Conservation (phyloP, 768 basidiomycete genomes). For the Suillus spraguei region DNA sequence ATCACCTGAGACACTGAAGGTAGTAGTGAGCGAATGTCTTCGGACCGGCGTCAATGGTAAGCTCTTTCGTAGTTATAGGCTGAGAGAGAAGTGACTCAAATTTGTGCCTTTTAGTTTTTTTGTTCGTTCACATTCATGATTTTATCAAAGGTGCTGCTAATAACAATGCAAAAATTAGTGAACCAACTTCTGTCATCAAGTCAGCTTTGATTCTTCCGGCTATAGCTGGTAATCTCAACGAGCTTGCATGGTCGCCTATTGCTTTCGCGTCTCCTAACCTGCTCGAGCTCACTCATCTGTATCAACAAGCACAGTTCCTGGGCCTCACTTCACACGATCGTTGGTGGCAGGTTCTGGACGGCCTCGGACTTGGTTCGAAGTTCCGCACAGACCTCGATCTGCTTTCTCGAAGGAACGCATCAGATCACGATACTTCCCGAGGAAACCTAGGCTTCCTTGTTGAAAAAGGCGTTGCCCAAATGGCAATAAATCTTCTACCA, state of each 20-base stretch:
- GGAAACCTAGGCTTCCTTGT: constrained; percentile 63
- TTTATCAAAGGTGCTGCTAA: background rate
- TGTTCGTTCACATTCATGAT: constrained; percentile 46
- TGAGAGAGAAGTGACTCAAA: background rate
- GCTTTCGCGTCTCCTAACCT: constrained; percentile 84
- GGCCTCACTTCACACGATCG: constrained; percentile 52
- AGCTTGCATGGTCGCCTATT: constrained; percentile 47
- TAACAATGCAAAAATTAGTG: constrained; percentile 47
- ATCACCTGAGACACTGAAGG: constrained; percentile 50
- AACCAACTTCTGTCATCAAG: constrained; percentile 92
- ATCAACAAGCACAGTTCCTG: constrained; percentile 49
- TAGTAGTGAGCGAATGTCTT: constrained; percentile 54
- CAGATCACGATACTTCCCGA: constrained; percentile 39
- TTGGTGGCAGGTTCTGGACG: constrained; percentile 72
- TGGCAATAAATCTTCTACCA: constrained; percentile 81
- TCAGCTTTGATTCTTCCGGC: constrained; percentile 70
- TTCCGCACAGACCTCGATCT: constrained; percentile 70
- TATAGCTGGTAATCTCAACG: constrained; percentile 42
- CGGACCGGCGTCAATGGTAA: constrained; percentile 53
- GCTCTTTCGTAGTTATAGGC: constrained; percentile 22
- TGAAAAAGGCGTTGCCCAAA: constrained; percentile 75
- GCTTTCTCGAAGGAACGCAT: constrained; percentile 50
- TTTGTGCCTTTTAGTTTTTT: constrained; percentile 58
- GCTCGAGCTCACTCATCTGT: constrained; percentile 70
- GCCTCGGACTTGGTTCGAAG: constrained; percentile 61